Conservation (phyloP, 1,139 yeast genomes). For the Kodamaea sp. region DNA sequence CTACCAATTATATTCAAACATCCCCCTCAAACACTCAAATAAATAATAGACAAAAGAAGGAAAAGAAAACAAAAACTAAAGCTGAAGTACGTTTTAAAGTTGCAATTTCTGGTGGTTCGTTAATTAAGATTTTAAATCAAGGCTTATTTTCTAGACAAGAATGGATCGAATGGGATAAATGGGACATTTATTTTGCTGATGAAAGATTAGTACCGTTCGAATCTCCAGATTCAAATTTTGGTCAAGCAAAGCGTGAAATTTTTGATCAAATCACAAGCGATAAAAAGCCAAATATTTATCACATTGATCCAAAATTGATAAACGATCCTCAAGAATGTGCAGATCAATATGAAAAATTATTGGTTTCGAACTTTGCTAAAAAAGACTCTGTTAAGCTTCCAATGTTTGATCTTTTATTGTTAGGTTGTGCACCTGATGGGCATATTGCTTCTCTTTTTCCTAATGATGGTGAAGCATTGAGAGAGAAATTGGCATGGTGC, state of each 20-base stretch:
- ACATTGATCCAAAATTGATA: slow-evolving; percentile 73
- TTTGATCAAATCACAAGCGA: slow-evolving; percentile 61
- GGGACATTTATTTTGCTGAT: slow-evolving; percentile 71
- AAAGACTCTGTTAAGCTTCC: slow-evolving; percentile 95
- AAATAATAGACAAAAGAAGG: slow-evolving; percentile 18
- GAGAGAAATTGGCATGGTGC: slow-evolving; percentile 95
- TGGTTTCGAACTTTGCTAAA: slow-evolving; percentile 89
- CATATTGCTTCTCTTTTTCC: slow-evolving; percentile 96
- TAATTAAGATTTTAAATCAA: slow-evolving; percentile 78
- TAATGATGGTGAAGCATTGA: slow-evolving; percentile 73
- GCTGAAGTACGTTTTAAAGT: slow-evolving; percentile 73
- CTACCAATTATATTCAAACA: slow-evolving; percentile 3
- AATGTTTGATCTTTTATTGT: slow-evolving; percentile 80
- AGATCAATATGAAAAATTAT: slow-evolving; percentile 80
- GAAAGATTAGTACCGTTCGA: slow-evolving; percentile 68
- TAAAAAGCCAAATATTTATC: slow-evolving; percentile 68
- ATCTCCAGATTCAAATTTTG: slow-evolving; percentile 81
- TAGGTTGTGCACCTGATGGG: slow-evolving; percentile 99
- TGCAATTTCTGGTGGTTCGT: slow-evolving; percentile 90
- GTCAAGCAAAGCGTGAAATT: slow-evolving; percentile 77
- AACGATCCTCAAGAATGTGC: slow-evolving; percentile 93
- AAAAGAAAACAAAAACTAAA: slow-evolving; percentile 45
- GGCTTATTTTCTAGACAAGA: slow-evolving; percentile 68
- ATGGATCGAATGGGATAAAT: slow-evolving; percentile 75
- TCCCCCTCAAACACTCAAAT: slow-evolving; percentile 1